Base-by-base conservation (phyloP, 1,139 yeast species). In the Waltiozyma sp. region DNA sequence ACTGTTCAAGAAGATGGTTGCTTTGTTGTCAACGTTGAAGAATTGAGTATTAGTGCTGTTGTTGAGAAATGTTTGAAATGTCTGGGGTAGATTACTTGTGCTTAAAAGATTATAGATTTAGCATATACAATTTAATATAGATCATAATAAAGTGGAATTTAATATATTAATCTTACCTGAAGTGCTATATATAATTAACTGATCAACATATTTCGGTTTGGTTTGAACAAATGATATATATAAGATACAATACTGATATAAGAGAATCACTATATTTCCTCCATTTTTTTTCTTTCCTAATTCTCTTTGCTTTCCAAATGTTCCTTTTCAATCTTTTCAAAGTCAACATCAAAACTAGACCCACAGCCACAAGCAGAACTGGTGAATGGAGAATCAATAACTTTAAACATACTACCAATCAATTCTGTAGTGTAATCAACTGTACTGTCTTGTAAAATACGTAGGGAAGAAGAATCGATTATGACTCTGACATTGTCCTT, bases 361-460 rank as follows among this genome's bases (percentile, higher is more conserved):
- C 98, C 98, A 64, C 98, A 91, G 0, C 99, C 98, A 66, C 99
- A 93, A 41, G 93, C 81, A 40, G 94, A 82, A 28, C 87, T 80
- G 24, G 96, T 81, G 56, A 84, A 84, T 0, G 95, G 95, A 50
- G 95, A 86, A 53, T 88, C 94, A 23, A 82, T 79, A 40, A 93
- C 83, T 59, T 88, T 89, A 64, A 93, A 93, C 56, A 88, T 91
- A 41, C 94, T 83, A 3, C 99, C 98, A 48, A 93, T 93, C 57
- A 93, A 73, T 60, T 93, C 98, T 21, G 88, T 85, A 0, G 93
- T 80, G 58, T 87, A 93, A 55, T 89, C 96, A 39, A 93, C 68
- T 37, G 84, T 86, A 13, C 95, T 82, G 48, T 88, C 95, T 54
- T 89, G 80, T 52, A 93, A 67, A 26, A 93, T 82, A 49, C 80